Conservation (phyloP, 2,329 filamentous ascomycete species). For the Alternaria arbusti region DNA sequence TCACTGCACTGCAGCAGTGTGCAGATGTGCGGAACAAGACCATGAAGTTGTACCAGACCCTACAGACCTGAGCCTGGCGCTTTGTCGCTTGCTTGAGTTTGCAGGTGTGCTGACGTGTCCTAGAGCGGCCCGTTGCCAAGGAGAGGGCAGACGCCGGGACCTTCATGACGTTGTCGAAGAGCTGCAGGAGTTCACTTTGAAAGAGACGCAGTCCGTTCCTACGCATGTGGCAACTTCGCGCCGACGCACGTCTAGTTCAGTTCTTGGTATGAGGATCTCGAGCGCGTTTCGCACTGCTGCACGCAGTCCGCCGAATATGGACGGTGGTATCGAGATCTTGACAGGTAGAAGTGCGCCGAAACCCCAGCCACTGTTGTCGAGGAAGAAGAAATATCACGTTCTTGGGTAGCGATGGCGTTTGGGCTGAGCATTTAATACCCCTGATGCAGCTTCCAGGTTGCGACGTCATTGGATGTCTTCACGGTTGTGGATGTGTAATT, state of each 20-base stretch:
- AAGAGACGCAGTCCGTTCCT: background rate
- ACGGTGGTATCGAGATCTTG: background rate
- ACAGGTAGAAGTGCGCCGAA: background rate
- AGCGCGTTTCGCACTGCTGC: background rate
- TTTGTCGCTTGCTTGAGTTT: background rate
- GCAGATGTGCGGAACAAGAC: conserved; percentile 41
- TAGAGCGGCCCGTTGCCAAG: background rate
- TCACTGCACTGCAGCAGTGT: conserved; percentile 56
- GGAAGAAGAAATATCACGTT: conserved; percentile 11
- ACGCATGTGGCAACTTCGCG: background rate
- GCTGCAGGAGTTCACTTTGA: background rate
- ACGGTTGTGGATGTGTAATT: background rate
- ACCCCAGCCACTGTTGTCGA: background rate
- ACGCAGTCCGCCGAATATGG: background rate
- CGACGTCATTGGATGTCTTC: background rate
- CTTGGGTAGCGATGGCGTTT: conserved; percentile 15
- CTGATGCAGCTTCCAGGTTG: background rate
- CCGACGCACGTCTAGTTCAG: background rate
- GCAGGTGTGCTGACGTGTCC: conserved; percentile 8
- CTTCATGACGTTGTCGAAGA: background rate
- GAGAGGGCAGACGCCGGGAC: background rate
- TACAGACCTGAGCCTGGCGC: conserved; percentile 11
- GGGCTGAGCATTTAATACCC: conserved; percentile 2
- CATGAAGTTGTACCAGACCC: conserved; percentile 34
- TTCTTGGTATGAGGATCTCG: background rate